Percentiles rank a stretch among this genome's conserved stretches.
These are phyloP conservation scores for Chaetoceros muelleri DNA, from an alignment of 108 stramenopile genomes.

Conservation along the genomic window DNA sequence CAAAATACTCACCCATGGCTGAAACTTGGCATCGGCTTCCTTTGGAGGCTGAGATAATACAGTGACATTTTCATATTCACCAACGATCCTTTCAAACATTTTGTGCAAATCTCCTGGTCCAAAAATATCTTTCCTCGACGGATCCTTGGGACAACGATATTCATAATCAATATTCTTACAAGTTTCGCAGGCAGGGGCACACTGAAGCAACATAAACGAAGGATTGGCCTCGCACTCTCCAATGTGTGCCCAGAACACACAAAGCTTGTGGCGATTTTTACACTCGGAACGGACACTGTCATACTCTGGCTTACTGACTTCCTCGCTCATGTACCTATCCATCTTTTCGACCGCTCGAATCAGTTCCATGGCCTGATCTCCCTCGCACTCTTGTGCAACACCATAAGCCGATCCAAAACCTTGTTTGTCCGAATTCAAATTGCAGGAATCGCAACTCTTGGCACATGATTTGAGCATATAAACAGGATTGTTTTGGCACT, in stretches of 20 bases:
- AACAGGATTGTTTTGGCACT: constrained; percentile 6
- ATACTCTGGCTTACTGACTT: constrained; percentile 20
- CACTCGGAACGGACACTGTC: constrained; percentile 25
- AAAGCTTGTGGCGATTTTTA: constrained; percentile 36
- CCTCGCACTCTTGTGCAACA: neutral
- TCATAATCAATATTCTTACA: constrained; percentile 15
- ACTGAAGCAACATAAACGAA: constrained; percentile 41
- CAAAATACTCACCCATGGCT: constrained; percentile 7
- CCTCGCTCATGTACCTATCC: constrained; percentile 28
- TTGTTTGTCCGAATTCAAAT: neutral
- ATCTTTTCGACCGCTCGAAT: constrained; percentile 7
- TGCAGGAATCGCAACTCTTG: neutral
- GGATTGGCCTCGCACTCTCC: constrained; percentile 67
- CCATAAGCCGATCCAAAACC: neutral
- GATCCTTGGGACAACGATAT: constrained; percentile 45
- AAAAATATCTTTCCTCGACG: constrained; percentile 33
- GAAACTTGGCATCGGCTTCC: neutral
- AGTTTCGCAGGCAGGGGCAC: constrained; percentile 40
- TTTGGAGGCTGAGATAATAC: neutral
- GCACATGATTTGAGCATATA: constrained; percentile 2
- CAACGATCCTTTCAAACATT: constrained; percentile 48
- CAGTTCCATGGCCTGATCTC: neutral
- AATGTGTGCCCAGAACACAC: constrained; percentile 55
- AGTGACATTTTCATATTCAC: neutral
- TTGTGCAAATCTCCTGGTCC: constrained; percentile 51